phyloP scores from a whole-genome alignment of 140 eudicot genomes.

The Cichorium intybus region DNA sequence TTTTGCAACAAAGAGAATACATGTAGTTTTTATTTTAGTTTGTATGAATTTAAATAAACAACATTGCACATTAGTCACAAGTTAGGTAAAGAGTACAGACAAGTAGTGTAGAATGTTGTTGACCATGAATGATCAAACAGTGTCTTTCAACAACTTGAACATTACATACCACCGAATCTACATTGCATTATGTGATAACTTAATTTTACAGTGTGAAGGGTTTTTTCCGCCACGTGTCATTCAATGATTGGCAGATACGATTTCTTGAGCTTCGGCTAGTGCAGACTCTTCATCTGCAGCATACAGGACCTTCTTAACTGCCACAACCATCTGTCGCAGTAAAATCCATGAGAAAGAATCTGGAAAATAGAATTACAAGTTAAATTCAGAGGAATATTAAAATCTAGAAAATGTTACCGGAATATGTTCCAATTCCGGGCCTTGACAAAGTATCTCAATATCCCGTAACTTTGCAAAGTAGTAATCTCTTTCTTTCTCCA shows the following conservation, averaged over 20 bases:
- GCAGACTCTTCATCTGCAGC: constrained; percentile 73
- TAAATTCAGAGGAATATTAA: neutral
- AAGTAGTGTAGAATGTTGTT: neutral
- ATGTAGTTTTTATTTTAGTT: neutral
- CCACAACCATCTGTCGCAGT: constrained; percentile 69
- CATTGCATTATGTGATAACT: constrained; percentile 9
- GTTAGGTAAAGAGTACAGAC: neutral
- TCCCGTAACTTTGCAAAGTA: constrained; percentile 85
- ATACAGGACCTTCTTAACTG: constrained; percentile 74
- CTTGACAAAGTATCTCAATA: constrained; percentile 83
- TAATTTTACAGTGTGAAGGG: constrained; percentile 19
- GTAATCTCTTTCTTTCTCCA: constrained; percentile 93
- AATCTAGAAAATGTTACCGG: constrained; percentile 46
- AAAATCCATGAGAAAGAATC: neutral
- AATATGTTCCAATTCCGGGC: constrained; percentile 60
- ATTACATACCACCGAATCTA: constrained; percentile 13
- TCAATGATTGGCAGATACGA: constrained; percentile 26
- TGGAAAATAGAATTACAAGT: neutral
- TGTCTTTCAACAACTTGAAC: neutral
- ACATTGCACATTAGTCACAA: constrained; percentile 11
- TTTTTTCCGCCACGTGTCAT: constrained; percentile 11
- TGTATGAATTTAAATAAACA: constrained; percentile 4
- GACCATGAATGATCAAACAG: neutral
- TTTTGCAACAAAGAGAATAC: neutral
- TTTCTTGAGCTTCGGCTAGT: constrained; percentile 73